Conservation (phyloP, 495 filamentous ascomycete genomes). For the Aspergillus kassunensis region DNA sequence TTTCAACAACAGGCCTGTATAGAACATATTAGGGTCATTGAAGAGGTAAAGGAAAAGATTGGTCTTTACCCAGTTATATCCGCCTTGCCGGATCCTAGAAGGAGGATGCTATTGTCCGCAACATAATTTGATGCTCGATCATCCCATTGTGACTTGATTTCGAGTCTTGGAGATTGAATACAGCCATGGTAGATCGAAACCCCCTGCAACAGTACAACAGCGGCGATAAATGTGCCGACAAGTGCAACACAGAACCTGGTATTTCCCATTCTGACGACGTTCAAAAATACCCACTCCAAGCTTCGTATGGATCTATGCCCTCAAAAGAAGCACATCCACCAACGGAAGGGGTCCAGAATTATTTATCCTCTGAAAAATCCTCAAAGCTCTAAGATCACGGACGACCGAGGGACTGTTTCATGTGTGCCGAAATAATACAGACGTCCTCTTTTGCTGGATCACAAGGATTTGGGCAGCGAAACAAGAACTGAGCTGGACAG, state of each 20-base stretch:
- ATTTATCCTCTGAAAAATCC: too few species aligned
- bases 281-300: neutral
- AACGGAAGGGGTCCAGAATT: too few species aligned
- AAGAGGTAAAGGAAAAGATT: neutral
- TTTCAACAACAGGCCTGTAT: conserved; percentile 75
- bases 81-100: conserved; percentile 88
- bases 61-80: conserved; percentile 80
- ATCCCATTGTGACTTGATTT: conserved; percentile 9
- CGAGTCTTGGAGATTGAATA: conserved; percentile 11
- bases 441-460: too few species aligned
- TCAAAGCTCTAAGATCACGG: neutral
- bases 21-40: neutral
- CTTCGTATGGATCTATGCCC: conserved; percentile 5
- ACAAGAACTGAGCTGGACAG: neutral
- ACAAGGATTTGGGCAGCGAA: too few species aligned
- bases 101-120: conserved; percentile 51
- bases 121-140: conserved; percentile 19
- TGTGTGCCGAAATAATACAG: too few species aligned
- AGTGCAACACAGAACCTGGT: conserved; percentile 24
- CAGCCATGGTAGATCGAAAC: conserved; percentile 20
- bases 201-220: conserved; percentile 31
- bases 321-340: neutral
- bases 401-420: conserved; percentile 13
- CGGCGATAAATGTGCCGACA: conserved; percentile 21
- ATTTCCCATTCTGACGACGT: conserved; percentile 26